Evolutionary conservation across 2,329 filamentous ascomycete genomes (phyloP).

Genomic region (Talaromyces amestolkiae): DNA sequence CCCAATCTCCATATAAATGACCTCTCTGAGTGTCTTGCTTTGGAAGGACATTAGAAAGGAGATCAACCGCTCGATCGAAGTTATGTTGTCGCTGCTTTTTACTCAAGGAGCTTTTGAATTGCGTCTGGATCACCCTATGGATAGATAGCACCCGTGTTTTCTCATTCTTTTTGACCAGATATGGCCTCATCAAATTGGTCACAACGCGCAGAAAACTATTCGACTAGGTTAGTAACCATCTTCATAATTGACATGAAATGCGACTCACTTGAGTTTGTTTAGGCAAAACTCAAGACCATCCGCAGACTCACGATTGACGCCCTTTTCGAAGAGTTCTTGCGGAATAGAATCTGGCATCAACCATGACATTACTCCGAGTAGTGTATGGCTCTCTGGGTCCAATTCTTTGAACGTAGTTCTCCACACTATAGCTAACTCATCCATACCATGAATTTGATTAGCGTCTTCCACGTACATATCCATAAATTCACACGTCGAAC

Average conservation of each 20-base stretch:
- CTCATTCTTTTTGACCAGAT: not conserved
- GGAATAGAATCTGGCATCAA: slow-evolving; percentile 4
- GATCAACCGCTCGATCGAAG: not conserved
- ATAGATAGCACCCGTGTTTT: not conserved
- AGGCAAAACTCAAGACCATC: not conserved
- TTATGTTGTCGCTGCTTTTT: not conserved
- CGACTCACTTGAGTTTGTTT: not conserved
- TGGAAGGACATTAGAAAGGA: not conserved
- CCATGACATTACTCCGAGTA: slow-evolving; percentile 2
- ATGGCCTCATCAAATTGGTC: not conserved
- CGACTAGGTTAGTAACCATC: not conserved
- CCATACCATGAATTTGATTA: not conserved
- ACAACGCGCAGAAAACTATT: not conserved
- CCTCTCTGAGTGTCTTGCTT: not conserved
- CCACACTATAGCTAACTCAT: not conserved
- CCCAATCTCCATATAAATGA: not conserved
- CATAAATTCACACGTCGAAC: not conserved
- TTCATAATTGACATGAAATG: not conserved
- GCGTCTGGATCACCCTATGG: slow-evolving; percentile 4
- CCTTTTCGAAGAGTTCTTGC: slow-evolving; percentile 2
- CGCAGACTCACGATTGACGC: not conserved
- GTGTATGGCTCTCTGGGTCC: not conserved
- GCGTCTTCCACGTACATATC: not conserved
- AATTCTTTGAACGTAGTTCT: not conserved
- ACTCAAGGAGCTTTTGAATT: slow-evolving; percentile 1